phyloP scores from a whole-genome alignment of 257 asterid genomes.

The Anisodus acutangulus region DNA sequence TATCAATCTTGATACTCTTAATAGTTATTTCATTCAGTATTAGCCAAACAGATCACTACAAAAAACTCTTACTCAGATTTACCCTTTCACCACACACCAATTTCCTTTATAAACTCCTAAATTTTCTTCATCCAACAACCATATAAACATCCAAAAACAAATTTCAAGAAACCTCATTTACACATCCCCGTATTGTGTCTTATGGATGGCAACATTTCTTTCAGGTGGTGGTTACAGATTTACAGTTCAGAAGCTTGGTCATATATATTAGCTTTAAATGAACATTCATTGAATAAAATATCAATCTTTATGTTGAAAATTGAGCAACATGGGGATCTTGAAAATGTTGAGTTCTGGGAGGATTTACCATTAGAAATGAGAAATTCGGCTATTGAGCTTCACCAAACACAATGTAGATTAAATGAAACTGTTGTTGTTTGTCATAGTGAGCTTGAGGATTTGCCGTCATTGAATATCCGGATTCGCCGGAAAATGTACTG shows the following conservation, averaged over 20 bases:
- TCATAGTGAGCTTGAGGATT: conserved; percentile 78
- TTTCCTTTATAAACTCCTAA: conserved; percentile 32
- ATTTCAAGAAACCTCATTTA: conserved; percentile 11
- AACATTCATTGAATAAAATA: conserved; percentile 25
- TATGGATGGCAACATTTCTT: conserved; percentile 97
- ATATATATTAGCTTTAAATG: conserved; percentile 62
- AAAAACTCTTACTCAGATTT: conserved; percentile 39
- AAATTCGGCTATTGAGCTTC: conserved; percentile 55
- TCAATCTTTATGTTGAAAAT: conserved; percentile 62
- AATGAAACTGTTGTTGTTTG: conserved; percentile 75
- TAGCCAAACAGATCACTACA: conserved; percentile 32
- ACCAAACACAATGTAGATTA: conserved; percentile 52
- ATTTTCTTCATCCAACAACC: conserved; percentile 32
- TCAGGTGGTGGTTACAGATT: conserved; percentile 79
- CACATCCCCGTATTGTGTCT: conserved; percentile 59
- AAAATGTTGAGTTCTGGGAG: conserved; percentile 68
- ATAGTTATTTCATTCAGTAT: conserved; percentile 52
- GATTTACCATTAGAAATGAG: conserved; percentile 75
- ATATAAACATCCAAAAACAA: not conserved
- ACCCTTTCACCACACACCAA: conserved; percentile 37
- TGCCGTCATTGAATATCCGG: too few species aligned
- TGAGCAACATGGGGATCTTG: conserved; percentile 75
- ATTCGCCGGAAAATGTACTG: too few species aligned
- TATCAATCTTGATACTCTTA: conserved; percentile 51
- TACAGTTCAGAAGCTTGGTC: conserved; percentile 93